phyloP scores from a whole-genome alignment of 768 basidiomycete species.

The Macrolepiota albuminosa region DNA sequence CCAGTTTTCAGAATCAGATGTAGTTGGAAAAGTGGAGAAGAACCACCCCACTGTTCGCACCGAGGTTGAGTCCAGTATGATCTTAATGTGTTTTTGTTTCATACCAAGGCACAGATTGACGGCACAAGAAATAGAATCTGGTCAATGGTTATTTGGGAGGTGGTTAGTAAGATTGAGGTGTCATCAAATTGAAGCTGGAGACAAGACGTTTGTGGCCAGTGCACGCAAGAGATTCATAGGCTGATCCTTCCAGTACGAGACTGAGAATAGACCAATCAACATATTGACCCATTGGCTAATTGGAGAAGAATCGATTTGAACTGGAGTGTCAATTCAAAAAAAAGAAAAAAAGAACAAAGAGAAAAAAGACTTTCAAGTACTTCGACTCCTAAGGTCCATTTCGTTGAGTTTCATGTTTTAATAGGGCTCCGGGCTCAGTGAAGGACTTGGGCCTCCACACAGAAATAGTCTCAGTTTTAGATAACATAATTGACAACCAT shows the following conservation, averaged over 20 bases:
- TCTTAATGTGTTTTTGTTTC: not conserved
- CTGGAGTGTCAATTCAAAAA: too few relatives aligned
- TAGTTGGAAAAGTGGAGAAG: slow-evolving; percentile 59
- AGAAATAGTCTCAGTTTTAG: not conserved
- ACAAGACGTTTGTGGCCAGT: slow-evolving; percentile 54
- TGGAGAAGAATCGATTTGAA: not conserved
- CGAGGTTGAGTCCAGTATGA: not conserved
- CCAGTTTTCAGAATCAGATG: slow-evolving; percentile 59
- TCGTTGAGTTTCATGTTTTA: slow-evolving; percentile 52
- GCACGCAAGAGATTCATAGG: slow-evolving; percentile 56
- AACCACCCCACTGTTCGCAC: slow-evolving; percentile 48
- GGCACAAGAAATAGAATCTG: not conserved
- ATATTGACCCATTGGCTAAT: too few relatives aligned
- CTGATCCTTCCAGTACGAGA: slow-evolving; percentile 61
- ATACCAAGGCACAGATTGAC: not conserved
- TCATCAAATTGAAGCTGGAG: slow-evolving; percentile 34
- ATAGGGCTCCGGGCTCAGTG: slow-evolving; percentile 26
- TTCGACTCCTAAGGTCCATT: slow-evolving; percentile 61
- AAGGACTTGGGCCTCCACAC: slow-evolving; percentile 30
- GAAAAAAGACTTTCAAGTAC: slow-evolving; percentile 30
- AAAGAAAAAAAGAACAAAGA: too few relatives aligned
- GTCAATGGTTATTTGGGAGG: not conserved
- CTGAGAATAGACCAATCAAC: slow-evolving; percentile 22
- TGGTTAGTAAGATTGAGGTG: not conserved
- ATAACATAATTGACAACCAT: not conserved